These are phyloP conservation scores for Aspergillus pseudoviridinutans DNA, from an alignment of 2,329 filamentous ascomycete species.

Conservation along the genomic window DNA sequence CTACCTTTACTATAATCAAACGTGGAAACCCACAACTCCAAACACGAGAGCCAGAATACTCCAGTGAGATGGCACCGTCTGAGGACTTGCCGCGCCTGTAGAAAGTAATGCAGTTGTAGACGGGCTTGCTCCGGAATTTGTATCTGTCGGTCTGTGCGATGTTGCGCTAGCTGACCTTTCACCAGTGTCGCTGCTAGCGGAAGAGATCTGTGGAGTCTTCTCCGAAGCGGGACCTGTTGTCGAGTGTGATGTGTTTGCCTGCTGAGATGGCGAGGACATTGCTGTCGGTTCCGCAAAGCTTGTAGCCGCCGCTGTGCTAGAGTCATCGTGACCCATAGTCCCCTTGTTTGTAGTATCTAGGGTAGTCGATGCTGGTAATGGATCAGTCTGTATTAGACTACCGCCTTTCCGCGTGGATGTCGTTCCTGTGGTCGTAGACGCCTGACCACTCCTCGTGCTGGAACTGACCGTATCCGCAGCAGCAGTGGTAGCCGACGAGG, in stretches of 20 bases:
- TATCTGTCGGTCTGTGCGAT: background rate
- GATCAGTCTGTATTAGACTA: too few species aligned
- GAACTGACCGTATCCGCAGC: background rate
- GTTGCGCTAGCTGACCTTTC: background rate
- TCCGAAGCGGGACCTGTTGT: background rate
- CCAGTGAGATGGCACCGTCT: background rate
- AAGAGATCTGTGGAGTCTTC: background rate
- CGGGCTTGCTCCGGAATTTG: background rate
- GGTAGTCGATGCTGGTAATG: too few species aligned
- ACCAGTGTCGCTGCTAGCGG: background rate
- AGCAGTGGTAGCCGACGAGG: background rate
- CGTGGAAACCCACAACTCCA: background rate
- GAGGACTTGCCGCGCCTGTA: background rate
- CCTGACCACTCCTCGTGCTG: background rate
- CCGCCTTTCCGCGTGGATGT: too few species aligned
- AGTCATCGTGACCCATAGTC: too few species aligned
- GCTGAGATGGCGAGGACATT: too few species aligned
- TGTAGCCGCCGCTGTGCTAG: too few species aligned
- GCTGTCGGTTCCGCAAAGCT: too few species aligned
- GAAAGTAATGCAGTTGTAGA: background rate
- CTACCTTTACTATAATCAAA: background rate
- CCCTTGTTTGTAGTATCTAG: too few species aligned
- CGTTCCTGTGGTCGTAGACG: background rate
- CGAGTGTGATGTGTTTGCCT: background rate
- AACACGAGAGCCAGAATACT: background rate